Evolutionary conservation across 345 rosid species (phyloP), one percentile per base, ranked within the genome.

Genomic region (Theobroma cacao): DNA sequence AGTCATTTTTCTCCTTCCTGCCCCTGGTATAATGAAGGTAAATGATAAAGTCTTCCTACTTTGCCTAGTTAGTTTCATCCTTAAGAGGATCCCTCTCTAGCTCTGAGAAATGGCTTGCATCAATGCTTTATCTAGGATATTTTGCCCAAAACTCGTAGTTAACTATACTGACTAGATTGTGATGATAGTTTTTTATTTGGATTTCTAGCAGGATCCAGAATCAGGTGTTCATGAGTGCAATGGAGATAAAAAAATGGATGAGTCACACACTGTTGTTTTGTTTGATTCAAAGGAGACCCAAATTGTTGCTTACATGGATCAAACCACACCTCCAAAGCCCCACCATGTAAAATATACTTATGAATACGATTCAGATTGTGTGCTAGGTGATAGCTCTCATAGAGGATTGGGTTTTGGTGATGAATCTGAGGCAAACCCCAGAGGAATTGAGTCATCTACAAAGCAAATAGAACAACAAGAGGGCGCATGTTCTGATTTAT

Each of bases 301-400:
- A 28, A 82, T 92, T 75, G 84, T 89, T 82, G 95, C 93, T 38
- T 94, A 76, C 78, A 61, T 89, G 36, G 98, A 96, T 56, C 84
- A 90, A 74, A 82, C 82, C 60, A 89, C 89, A 2, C 78, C 88
- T 9, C 84, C 67, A 17, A 65, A 87, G 66, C 79, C 88, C 66
- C 68, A 53, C 34, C 77, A 80, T 72, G 75, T 84, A 74, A 82
- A 73, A 77, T 84, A 86, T 65, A 82, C 82, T 71, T 89, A 90
- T 77, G 89, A 85, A 38, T 94, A 89, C 76, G 80, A 81, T 82
- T 88, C 94, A 74, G 81, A 85, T 85, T 91, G 90, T 84, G 87
- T 85, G 69, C 79, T 93, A 18, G 92, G 93, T 78, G 98, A 86
- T 65, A 80, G 76, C 30, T 85, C 86, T 20, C 97, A 90, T 73